Evolutionary conservation across 1,139 yeast genomes (phyloP), one percentile per base, ranked within the genome.

Genomic region (Zygosaccharomyces sapae): DNA sequence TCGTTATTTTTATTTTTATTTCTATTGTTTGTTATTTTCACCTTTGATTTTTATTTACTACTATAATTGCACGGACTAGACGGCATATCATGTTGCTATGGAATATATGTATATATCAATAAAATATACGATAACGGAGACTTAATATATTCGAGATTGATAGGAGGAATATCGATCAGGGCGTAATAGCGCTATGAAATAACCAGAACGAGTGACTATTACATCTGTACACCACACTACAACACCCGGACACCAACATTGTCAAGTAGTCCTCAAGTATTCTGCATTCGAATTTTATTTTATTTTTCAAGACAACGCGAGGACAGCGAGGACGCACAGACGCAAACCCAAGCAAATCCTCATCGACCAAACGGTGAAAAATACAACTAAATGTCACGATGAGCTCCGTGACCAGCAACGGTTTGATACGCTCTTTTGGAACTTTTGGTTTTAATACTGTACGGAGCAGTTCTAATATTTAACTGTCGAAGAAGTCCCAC

Each of bases 401-500:
- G 22, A 20, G 10, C 13, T n/a, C 20, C 3, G 16, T 10, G 24
- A 9, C 35, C 35, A 6, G 16, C 7, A 30, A 12, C 18, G 27
- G 40, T 36, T 25, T 22, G 12, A 33, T 25, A 16, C 16, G 16
- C 16, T 16, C 16, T 16, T 16, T 16, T 16, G 16, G n/a, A n/a
- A 24, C 24, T 40, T 46, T 37, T 42, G 40, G 37, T 43, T 46
- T n/a, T 51, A 25, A 18, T 55, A 6, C 63, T 38, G 55, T 59
- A 84, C 94, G 84, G 94, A 85, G 92, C 90, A 80, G 87, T 70
- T 53, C 51, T 45, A 51, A 50, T 52, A 53, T 49, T 69, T 62
- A 65, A 71, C 87, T 82, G 88, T 77, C 92, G 92, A 85, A 83
- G 94, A 85, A 84, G 94, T 85, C 88, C 76, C 51, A 72, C 64